Evolutionary conservation across 768 basidiomycete species (phyloP), one percentile per base, ranked within the genome.

Genomic region (Pleurotus citrinopileatus): DNA sequence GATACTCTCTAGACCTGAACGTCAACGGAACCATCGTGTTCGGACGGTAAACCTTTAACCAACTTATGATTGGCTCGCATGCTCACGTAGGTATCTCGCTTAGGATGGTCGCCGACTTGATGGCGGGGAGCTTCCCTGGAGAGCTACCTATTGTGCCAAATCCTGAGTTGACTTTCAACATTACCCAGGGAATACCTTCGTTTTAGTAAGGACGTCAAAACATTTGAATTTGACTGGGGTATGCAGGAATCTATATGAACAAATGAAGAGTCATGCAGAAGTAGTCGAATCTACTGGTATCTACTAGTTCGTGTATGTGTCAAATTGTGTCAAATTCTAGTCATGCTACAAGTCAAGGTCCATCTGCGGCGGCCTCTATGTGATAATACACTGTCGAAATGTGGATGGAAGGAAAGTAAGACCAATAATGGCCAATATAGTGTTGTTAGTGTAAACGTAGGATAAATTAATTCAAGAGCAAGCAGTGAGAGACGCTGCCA

Each of bases 21-120:
- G 56, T 60, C 4, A 73, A 74, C 51, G 73, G 73, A 42, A 73
- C 70, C 3, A 74, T 72, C 13, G 70, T 76, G 4, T 74, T 74
- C 58, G 73, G 73, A 29, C 63, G 72, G 73, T 70, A 54, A 23
- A 57, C 54, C 45, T 23, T 29, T 6, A 4, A 8, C n/a, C 8
- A 40, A 17, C n/a, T 32, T 43, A 42, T 32, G 19, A 23, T 22
- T 34, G 5, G 5, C 29, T 52, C 40, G 6, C 5, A 2, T 20
- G 10, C 34, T 9, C 12, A 42, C 10, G 48, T 42, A 27, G 55
- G 46, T 19, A 45, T n/a, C 20, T n/a, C 37, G 20, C 36, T 17
- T 44, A 72, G 74, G 38, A 75, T 73, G 72, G 58, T 75, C 1
- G 73, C 73, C 10, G 69, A 75, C 56, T 65, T 74, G 20, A 57